Base-by-base conservation (phyloP, 2,329 filamentous ascomycete genomes). In the Rhinocladiella mackenziei region DNA sequence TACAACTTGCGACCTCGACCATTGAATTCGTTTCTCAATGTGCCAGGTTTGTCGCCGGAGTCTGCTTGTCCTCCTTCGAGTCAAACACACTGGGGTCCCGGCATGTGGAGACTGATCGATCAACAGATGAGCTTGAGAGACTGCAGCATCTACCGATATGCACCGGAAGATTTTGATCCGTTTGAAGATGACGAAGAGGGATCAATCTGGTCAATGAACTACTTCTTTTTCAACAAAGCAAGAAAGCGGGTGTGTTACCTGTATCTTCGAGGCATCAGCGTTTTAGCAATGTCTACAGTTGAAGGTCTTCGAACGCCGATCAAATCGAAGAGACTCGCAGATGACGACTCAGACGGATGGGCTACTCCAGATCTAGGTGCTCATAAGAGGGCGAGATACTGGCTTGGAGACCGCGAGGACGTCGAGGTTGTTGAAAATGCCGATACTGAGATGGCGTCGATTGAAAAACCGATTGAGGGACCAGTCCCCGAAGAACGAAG, bases 141-240 rank as follows among this genome's bases (percentile, higher is more conserved):
- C 56, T 98, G 92, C 68, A 84, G 83, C 43, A 81, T 91, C 51
- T 97, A 95, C 65, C 85, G 84, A 43, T 98, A 94, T 68, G 80
- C 84, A 39, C 92, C 92, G 0, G 83, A 88, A 29, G 86, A 89
- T 50, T 50, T 52, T 30, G 89, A 95, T 60, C 88, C 89, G 0
- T 95, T 94, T 58, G 84, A 89, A 57, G 89, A 89, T 52, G 89
- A 94, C 48, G 91, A 95, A 50, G 89, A 96, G 60, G 86, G 87
- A 50, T 84, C 89, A 7, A 89, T 98, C 51, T 98, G 91, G 91
- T 89, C 86, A 37, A 76, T 89, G 51, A 89, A 97, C 65, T 96
- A 94, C 67, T 95, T 98, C 72, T 94, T 97, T 66, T 97, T 96
- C 76, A 96, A 94, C 73, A 91, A 91, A 60, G 74, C 82, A 18